A percentile compares a stretch with the other conserved stretches of the same genome.
phyloP scores from a whole-genome alignment of 2,329 filamentous ascomycete genomes.

The Aspergillus neotritici region DNA sequence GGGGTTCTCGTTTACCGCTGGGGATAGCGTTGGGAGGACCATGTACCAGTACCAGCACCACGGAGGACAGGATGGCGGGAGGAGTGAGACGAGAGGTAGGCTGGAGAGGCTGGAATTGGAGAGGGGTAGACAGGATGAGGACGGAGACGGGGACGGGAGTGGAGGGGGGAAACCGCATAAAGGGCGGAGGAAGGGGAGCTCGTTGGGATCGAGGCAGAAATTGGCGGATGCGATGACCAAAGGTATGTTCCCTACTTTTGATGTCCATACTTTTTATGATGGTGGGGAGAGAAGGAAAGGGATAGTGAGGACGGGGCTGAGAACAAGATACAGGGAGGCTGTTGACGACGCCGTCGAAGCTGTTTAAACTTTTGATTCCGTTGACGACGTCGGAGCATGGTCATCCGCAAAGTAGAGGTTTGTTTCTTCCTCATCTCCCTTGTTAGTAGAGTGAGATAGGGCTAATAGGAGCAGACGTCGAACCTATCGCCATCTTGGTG shows the following conservation, averaged over 20 bases:
- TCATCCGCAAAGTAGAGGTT: slow-evolving; percentile 49
- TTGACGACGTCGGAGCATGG: slow-evolving; percentile 57
- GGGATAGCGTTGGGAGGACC: too few relatives aligned
- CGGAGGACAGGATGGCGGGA: slow-evolving; percentile 12
- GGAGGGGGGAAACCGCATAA: slow-evolving; percentile 13
- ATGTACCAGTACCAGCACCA: neutral
- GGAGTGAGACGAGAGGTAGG: slow-evolving; percentile 32
- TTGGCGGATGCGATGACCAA: slow-evolving; percentile 59
- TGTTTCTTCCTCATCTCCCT: neutral
- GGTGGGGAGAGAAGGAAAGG: too few relatives aligned
- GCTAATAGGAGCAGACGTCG: slow-evolving; percentile 49
- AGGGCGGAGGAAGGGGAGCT: slow-evolving; percentile 12
- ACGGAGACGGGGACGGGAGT: neutral
- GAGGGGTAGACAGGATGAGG: slow-evolving; percentile 13
- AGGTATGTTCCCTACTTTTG: slow-evolving; percentile 39
- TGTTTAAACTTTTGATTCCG: slow-evolving; percentile 75
- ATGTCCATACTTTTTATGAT: too few relatives aligned
- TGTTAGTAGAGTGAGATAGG: neutral
- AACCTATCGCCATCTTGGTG: slow-evolving; percentile 76
- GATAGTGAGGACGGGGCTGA: slow-evolving; percentile 2
- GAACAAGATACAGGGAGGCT: slow-evolving; percentile 56
- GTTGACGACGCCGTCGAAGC: slow-evolving; percentile 70
- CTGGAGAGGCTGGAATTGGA: slow-evolving; percentile 35
- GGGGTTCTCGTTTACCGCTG: too few relatives aligned
- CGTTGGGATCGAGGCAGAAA: slow-evolving; percentile 32